Percentiles rank a stretch among this genome's conserved stretches.
These are phyloP conservation scores for Melocanna baccifera DNA, from an alignment of 176 grass and related monocot species.

Conservation along the genomic window DNA sequence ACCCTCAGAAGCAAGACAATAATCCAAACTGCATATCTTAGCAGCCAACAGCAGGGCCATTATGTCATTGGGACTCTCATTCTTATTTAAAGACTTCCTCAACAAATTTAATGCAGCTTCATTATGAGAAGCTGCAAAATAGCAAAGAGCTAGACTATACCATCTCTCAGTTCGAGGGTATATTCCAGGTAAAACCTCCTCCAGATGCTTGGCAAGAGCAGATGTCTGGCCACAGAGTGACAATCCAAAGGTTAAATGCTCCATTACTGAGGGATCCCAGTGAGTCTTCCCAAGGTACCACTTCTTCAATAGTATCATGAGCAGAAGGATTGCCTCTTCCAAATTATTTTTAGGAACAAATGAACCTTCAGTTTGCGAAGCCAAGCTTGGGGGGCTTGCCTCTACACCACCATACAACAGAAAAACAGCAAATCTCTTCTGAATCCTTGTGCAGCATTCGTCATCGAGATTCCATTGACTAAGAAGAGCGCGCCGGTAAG, in stretches of 20 bases:
- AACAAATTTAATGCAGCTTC: constrained; percentile 79
- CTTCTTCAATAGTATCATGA: constrained; percentile 85
- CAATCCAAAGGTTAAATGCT: constrained; percentile 85
- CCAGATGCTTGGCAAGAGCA: constrained; percentile 64
- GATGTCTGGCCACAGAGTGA: constrained; percentile 82
- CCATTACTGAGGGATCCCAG: constrained; percentile 91
- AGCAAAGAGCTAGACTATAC: constrained; percentile 81
- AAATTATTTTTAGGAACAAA: constrained; percentile 92
- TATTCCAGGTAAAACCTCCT: constrained; percentile 87
- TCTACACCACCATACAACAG: constrained; percentile 81
- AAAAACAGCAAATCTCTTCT: constrained; percentile 87
- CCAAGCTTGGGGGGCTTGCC: constrained; percentile 71
- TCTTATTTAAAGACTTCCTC: constrained; percentile 71
- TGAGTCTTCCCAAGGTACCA: constrained; percentile 74
- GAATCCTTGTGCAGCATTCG: constrained; percentile 77
- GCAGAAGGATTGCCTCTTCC: constrained; percentile 90
- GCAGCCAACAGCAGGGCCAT: constrained; percentile 72
- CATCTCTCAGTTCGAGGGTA: constrained; percentile 83
- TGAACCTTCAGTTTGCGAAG: constrained; percentile 78
- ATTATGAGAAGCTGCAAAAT: constrained; percentile 55
- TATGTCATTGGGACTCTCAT: constrained; percentile 72
- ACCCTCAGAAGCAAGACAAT: constrained; percentile 70
- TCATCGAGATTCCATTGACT: constrained; percentile 97
- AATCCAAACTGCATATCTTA: constrained; percentile 76
- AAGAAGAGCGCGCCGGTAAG: constrained; percentile 86